These are phyloP conservation scores for Pachyrhizus erosus DNA, from an alignment of 306 rosid species.

Conservation along the genomic window DNA sequence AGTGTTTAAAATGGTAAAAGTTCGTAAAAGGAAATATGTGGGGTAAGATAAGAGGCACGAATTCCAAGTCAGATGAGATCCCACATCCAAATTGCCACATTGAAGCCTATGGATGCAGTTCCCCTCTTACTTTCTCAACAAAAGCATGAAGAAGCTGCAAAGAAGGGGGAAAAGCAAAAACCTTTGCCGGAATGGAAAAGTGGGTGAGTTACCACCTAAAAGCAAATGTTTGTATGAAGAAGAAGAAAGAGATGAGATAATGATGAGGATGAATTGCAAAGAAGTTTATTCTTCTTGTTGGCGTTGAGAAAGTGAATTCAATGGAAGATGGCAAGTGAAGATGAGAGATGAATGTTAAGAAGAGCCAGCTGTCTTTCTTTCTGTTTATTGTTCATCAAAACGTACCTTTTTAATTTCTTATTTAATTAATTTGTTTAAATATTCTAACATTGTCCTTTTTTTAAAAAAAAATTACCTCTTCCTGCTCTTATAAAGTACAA, in stretches of 20 bases:
- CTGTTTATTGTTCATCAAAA: background rate
- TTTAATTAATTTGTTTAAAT: background rate
- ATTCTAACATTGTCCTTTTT: background rate
- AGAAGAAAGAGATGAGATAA: background rate
- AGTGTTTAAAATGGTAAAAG: constrained; percentile 31
- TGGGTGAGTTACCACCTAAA: constrained; percentile 35
- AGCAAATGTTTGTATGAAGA: constrained; percentile 37
- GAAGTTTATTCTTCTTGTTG: background rate
- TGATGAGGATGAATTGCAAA: constrained; percentile 21
- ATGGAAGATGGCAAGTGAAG: constrained; percentile 1
- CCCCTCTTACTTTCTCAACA: background rate
- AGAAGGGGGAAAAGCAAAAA: constrained; percentile 37
- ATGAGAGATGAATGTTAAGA: background rate
- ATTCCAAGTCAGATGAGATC: constrained; percentile 50
- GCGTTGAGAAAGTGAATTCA: background rate
- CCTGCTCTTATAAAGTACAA: background rate
- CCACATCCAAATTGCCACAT: constrained; percentile 41
- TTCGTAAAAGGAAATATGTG: constrained; percentile 45
- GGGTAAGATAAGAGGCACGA: constrained; percentile 33
- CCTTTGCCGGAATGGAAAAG: constrained; percentile 51
- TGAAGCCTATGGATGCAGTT: constrained; percentile 22
- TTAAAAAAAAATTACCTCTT: background rate
- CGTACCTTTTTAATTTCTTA: background rate
- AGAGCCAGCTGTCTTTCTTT: constrained; percentile 43
- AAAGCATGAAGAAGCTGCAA: constrained; percentile 23